Evolutionary conservation across 2,329 filamentous ascomycete genomes (phyloP).

Genomic region (Orbilia brochopaga): DNA sequence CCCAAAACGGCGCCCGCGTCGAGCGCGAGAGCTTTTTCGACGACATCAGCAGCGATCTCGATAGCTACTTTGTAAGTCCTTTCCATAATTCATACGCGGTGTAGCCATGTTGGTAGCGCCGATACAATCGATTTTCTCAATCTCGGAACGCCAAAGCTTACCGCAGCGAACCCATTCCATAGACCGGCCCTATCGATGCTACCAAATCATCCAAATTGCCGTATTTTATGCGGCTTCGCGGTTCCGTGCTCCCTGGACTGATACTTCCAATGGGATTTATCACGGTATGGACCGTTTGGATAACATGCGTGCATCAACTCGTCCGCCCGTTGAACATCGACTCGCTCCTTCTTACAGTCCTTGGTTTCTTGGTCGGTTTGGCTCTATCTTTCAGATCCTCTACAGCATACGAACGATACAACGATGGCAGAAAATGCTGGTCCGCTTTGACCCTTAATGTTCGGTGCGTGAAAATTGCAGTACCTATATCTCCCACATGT

Average conservation of each 20-base stretch:
- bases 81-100: neutral
- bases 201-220: constrained; percentile 78
- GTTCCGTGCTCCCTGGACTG: constrained; percentile 75
- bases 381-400: constrained; percentile 78
- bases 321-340: constrained; percentile 65
- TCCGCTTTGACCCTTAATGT: constrained; percentile 65
- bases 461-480: constrained; percentile 25
- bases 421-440: constrained; percentile 70
- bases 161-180: constrained; percentile 2
- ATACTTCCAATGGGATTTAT: constrained; percentile 71
- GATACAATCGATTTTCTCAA: too few species aligned
- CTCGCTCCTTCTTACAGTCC: constrained; percentile 74
- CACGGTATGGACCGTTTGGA: constrained; percentile 69
- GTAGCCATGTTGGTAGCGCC: neutral
- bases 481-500: neutral
- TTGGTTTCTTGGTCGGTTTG: constrained; percentile 81
- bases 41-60: constrained; percentile 45
- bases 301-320: constrained; percentile 65
- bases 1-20: neutral
- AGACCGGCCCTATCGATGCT: constrained; percentile 69
- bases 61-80: constrained; percentile 45
- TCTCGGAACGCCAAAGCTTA: neutral
- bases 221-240: constrained; percentile 75
- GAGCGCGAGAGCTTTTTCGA: constrained; percentile 38
- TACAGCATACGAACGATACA: constrained; percentile 76